A percentile compares a stretch with the other conserved stretches of the same genome.
Evolutionary conservation across 2,329 filamentous ascomycete genomes (phyloP).

Genomic region (Aspergillus caelatus): DNA sequence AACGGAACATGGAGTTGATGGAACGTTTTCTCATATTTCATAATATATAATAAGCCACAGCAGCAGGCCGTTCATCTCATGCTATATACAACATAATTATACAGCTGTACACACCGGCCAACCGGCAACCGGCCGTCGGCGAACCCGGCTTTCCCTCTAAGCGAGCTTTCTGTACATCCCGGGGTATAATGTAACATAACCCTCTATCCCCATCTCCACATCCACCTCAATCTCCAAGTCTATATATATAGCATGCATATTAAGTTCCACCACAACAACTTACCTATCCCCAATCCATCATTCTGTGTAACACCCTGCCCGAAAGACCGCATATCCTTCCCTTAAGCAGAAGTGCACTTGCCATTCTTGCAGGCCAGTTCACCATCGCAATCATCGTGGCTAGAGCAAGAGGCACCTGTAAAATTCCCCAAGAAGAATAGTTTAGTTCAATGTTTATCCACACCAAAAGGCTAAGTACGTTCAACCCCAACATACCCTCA

Average conservation of each 20-base stretch:
- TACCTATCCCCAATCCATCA: not conserved
- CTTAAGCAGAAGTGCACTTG: not conserved
- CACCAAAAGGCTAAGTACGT: not conserved
- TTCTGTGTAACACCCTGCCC: not conserved
- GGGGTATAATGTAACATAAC: not conserved
- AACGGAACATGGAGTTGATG: constrained; percentile 32
- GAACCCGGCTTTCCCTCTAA: not conserved
- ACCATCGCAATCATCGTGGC: constrained; percentile 20
- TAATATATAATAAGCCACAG: not conserved
- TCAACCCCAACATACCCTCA: not conserved
- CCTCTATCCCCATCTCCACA: not conserved
- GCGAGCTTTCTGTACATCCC: not conserved
- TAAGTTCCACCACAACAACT: not conserved
- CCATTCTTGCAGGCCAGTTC: constrained; percentile 15
- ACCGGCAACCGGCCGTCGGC: not conserved
- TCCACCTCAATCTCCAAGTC: not conserved
- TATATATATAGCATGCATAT: not conserved
- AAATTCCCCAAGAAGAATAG: not conserved
- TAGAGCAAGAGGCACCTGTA: constrained; percentile 17
- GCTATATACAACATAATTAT: not conserved
- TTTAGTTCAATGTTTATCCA: not conserved
- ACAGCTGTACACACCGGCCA: not conserved
- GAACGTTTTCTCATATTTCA: not conserved
- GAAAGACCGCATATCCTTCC: not conserved
- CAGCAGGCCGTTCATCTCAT: not conserved